Evolutionary conservation across 306 rosid species (phyloP), one percentile per base, ranked within the genome.

Genomic region (Pachyrhizus erosus): DNA sequence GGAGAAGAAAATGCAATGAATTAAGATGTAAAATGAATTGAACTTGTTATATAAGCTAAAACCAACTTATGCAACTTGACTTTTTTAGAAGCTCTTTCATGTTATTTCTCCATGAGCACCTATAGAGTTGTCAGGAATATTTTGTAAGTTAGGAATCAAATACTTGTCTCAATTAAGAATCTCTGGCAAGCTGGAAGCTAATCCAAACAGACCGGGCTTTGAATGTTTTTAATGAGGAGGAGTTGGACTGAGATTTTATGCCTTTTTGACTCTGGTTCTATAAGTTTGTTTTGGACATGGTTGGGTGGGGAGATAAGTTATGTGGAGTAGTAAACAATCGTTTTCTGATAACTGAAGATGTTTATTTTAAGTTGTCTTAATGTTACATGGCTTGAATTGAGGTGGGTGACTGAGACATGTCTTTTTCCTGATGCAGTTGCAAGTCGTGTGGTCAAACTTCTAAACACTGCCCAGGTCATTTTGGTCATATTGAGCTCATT

Each of bases 401-500:
- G 34, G 61, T 83, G n/a, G 74, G 15, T 64, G 75, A 80, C 34
- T 80, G 64, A 80, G 26, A 49, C 26, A 10, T 45, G 33, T 69
- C 60, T 81, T 73, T 61, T 60, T 65, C 6, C 87, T 18, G 72
- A 71, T 88, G 96, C 90, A 96, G 99, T 76, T 96, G 99, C 77
- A 83, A 73, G 80, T 74, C 94, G 11, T 93, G 98, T 80, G 94
- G 91, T 24, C 92, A 92, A 81, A 73, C 75, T 24, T 64, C 88
- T 57, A 76, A 54, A 61, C 60, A 48, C 39, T 93, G 99, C 73
- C 90, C 90, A 0, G 99, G 99, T 60, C 99, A 96, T 89, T 96
- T 85, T 77, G 99, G 99, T 60, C 97, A 89, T 78, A 87, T 96
- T 70, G 99, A 93, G 24, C 92, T 96, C 2, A 87, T 90, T 80